Evolutionary conservation across 768 basidiomycete genomes (phyloP).

Genomic region (Sporobolomyces roseus): DNA sequence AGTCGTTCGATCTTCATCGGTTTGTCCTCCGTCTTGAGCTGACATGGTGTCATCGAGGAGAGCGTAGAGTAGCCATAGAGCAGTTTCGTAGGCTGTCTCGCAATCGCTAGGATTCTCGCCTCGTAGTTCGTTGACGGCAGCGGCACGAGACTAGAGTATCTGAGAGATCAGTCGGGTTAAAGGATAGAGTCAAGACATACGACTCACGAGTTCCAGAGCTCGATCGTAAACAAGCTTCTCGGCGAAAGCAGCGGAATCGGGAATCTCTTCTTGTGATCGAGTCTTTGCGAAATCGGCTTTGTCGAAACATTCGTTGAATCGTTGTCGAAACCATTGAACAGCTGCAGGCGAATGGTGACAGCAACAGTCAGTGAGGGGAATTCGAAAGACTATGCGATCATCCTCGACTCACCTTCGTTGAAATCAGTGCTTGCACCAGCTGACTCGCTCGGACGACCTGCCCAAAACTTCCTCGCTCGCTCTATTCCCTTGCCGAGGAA

Average conservation of each 20-base stretch:
- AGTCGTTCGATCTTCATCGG: constrained; percentile 50
- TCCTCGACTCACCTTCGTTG: constrained; percentile 64
- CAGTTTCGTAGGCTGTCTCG: constrained; percentile 90
- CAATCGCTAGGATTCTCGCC: constrained; percentile 75
- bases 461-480: constrained; percentile 63
- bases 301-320: constrained; percentile 91
- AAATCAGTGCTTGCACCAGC: constrained; percentile 59
- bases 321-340: constrained; percentile 79
- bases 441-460: constrained; percentile 70
- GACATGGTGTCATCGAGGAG: constrained; percentile 69
- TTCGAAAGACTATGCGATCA: not conserved
- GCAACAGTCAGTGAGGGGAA: too few species aligned
- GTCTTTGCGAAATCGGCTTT: constrained; percentile 63
- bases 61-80: constrained; percentile 87
- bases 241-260: constrained; percentile 74
- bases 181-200: constrained; percentile 17
- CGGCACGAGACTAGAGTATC: constrained; percentile 91
- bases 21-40: constrained; percentile 28
- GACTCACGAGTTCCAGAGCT: constrained; percentile 73
- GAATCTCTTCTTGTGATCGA: constrained; percentile 59
- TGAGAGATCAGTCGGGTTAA: constrained; percentile 47
- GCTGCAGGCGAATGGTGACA: constrained; percentile 46
- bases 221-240: constrained; percentile 91
- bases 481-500: constrained; percentile 92
- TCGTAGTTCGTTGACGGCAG: constrained; percentile 82